A percentile compares a stretch with the other conserved stretches of the same genome.
phyloP scores from a whole-genome alignment of 108 stramenopile species.

The Discostella pseudostelligera region DNA sequence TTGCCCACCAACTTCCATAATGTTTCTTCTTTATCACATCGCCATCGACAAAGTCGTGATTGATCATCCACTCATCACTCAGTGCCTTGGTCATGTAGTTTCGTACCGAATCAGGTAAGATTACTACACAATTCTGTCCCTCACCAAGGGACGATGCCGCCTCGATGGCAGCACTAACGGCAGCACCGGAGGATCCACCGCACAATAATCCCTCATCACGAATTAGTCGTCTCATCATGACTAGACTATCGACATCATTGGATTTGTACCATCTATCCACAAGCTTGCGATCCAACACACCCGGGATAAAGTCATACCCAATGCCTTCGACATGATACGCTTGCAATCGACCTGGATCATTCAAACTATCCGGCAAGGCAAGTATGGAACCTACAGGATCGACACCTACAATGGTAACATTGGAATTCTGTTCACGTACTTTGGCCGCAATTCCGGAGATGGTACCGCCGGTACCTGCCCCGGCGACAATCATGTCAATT shows the following conservation, averaged over 20 bases:
- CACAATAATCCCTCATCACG: conserved; percentile 90
- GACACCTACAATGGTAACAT: conserved; percentile 77
- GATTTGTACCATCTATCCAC: conserved; percentile 87
- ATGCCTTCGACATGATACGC: conserved; percentile 92
- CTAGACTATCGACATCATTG: conserved; percentile 63
- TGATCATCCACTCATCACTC: conserved; percentile 92
- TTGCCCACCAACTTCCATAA: conserved; percentile 71
- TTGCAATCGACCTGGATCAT: conserved; percentile 70
- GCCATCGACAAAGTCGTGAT: conserved; percentile 83
- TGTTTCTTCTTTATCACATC: conserved; percentile 66
- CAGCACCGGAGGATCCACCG: conserved; percentile 88
- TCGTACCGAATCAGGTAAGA: conserved; percentile 88
- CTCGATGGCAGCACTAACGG: conserved; percentile 72
- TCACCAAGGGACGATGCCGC: conserved; percentile 64
- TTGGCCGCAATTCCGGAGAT: conserved; percentile 82
- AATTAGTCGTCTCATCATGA: conserved; percentile 89
- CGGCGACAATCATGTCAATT: conserved; percentile 81
- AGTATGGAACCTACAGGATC: conserved; percentile 84
- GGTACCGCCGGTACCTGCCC: conserved; percentile 88
- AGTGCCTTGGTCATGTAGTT: conserved; percentile 97
- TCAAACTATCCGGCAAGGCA: conserved; percentile 80
- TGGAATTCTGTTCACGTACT: conserved; percentile 76
- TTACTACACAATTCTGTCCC: conserved; percentile 79
- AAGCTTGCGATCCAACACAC: conserved; percentile 78
- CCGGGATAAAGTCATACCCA: conserved; percentile 94